phyloP scores from a whole-genome alignment of 139 green algal species.

The Dunaliella primolecta region DNA sequence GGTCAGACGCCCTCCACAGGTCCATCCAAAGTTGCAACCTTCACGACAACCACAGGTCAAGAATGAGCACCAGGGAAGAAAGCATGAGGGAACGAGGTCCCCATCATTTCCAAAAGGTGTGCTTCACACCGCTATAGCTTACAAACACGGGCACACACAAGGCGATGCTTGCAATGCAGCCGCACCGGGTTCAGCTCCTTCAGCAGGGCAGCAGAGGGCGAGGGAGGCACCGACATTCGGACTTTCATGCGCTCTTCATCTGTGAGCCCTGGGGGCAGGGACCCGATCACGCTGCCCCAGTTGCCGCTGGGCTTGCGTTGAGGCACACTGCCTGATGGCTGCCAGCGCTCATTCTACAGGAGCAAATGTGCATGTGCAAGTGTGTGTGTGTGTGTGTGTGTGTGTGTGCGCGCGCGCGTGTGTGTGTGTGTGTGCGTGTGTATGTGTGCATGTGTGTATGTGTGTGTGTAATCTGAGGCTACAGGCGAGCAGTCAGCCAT shows the following conservation, averaged over 20 bases:
- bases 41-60: too few relatives aligned
- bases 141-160: not conserved
- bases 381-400: not conserved
- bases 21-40: too few relatives aligned
- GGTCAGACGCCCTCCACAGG: too few relatives aligned
- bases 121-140: too few relatives aligned
- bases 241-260: constrained; percentile 52
- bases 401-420: constrained; percentile 10
- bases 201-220: constrained; percentile 41
- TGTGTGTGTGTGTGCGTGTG: constrained; percentile 16
- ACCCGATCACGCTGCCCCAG: constrained; percentile 58
- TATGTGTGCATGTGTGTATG: not conserved
- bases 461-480: constrained; percentile 10
- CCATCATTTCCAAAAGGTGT: too few relatives aligned
- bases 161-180: not conserved
- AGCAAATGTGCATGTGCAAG: not conserved
- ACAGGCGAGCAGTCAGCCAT: too few relatives aligned
- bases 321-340: not conserved
- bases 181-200: constrained; percentile 38
- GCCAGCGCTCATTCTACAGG: not conserved
- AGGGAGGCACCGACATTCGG: constrained; percentile 54
- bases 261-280: constrained; percentile 64
- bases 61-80: too few relatives aligned
- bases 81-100: too few relatives aligned
- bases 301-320: constrained; percentile 15